A percentile compares a stretch with the other conserved stretches of the same genome.
phyloP scores from a whole-genome alignment of 495 filamentous ascomycete species.

The Penicillium longicatenatum region DNA sequence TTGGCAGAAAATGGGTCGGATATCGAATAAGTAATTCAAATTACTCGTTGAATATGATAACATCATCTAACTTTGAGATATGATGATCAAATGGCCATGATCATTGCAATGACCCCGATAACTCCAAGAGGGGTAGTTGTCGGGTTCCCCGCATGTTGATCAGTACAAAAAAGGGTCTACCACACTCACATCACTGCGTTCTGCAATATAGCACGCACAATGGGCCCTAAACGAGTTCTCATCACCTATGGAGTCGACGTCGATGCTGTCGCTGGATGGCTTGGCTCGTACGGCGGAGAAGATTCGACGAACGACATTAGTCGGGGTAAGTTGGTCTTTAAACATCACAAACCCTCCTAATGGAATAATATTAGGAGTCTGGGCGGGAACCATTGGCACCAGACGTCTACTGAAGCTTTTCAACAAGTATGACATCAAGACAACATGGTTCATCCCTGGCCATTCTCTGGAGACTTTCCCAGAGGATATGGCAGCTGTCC shows the following conservation, averaged over 20 bases:
- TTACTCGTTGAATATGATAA: not conserved
- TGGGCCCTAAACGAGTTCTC: constrained; percentile 54
- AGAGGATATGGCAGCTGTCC: constrained; percentile 69
- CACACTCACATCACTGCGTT: not conserved
- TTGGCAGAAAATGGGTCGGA: not conserved
- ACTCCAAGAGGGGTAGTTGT: constrained; percentile 12
- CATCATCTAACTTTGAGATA: not conserved
- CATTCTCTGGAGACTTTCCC: constrained; percentile 80
- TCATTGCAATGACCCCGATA: constrained; percentile 6
- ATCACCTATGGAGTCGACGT: constrained; percentile 61
- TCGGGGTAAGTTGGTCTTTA: constrained; percentile 40
- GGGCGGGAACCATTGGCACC: constrained; percentile 71
- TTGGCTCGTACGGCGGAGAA: constrained; percentile 69
- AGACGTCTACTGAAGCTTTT: constrained; percentile 72
- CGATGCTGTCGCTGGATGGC: constrained; percentile 72
- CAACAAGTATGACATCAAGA: constrained; percentile 76
- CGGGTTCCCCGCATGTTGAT: constrained; percentile 20
- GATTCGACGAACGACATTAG: constrained; percentile 68
- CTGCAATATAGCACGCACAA: constrained; percentile 9
- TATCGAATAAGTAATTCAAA: not conserved
- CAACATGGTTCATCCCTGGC: constrained; percentile 82
- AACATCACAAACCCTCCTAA: not conserved
- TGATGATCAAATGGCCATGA: constrained; percentile 1
- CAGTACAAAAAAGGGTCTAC: constrained; percentile 9
- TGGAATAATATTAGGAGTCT: constrained; percentile 51